A percentile compares a stretch with the other conserved stretches of the same genome.
Evolutionary conservation across 1,284 basidiomycete species (phyloP).

Genomic region (Ceratobasidium sp.): DNA sequence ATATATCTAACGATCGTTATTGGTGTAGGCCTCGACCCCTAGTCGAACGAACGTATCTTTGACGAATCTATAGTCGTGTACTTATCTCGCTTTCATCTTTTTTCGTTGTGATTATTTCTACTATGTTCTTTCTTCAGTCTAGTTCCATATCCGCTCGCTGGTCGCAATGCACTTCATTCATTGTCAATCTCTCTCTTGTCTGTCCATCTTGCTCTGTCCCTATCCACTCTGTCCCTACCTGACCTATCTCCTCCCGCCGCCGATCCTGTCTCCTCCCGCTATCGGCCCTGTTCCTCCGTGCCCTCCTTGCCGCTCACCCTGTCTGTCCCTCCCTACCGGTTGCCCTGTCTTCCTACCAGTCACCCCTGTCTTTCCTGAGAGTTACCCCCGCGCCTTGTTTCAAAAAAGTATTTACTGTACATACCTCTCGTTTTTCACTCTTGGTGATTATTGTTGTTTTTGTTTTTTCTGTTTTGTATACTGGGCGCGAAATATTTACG

Average conservation of each 20-base stretch:
- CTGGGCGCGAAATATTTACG: slow-evolving; percentile 18
- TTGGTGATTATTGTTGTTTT: neutral
- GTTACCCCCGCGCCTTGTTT: too few species aligned
- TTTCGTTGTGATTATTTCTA: neutral
- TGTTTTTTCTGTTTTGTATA: slow-evolving; percentile 32
- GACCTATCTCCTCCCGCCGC: neutral
- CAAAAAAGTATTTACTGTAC: neutral
- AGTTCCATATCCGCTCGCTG: slow-evolving; percentile 14
- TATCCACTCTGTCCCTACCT: neutral
- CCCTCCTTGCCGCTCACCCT: too few species aligned
- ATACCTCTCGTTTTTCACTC: slow-evolving; percentile 13
- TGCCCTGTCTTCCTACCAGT: too few species aligned
- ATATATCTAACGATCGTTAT: too few species aligned
- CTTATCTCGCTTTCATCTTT: slow-evolving; percentile 17
- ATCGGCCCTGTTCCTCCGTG: too few species aligned
- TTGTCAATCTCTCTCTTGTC: neutral
- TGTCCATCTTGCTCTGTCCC: neutral
- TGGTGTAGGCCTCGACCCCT: slow-evolving; percentile 39
- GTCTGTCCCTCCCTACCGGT: too few species aligned
- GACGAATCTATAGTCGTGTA: neutral
- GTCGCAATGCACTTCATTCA: neutral
- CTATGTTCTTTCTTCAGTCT: too few species aligned
- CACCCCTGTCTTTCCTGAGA: too few species aligned
- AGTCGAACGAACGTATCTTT: slow-evolving; percentile 1
- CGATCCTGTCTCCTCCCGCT: too few species aligned